Percentiles rank a stretch among this genome's conserved stretches.
Evolutionary conservation across 345 rosid species (phyloP).

Genomic region (Brassica incana): DNA sequence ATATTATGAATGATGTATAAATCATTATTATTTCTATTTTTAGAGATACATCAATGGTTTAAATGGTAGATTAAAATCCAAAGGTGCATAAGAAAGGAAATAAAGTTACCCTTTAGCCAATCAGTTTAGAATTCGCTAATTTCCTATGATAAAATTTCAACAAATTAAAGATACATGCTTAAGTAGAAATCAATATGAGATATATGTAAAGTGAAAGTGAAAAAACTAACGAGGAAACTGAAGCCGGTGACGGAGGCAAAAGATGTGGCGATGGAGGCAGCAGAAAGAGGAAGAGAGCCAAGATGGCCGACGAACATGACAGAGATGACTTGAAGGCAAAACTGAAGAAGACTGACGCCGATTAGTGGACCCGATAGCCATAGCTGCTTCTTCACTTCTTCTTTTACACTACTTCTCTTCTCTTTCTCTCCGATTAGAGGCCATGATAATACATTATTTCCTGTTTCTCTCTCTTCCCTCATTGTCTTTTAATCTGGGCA

Average conservation of each 20-base stretch:
- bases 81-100: not conserved
- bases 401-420: not conserved
- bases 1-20: not conserved
- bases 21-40: not conserved
- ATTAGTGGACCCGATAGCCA: slow-evolving; percentile 34
- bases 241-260: slow-evolving; percentile 54
- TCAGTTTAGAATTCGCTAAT: not conserved
- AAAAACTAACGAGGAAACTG: slow-evolving; percentile 46
- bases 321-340: slow-evolving; percentile 34
- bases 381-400: slow-evolving; percentile 42
- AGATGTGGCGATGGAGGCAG: slow-evolving; percentile 53
- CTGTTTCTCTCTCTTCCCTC: slow-evolving; percentile 19
- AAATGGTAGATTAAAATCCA: not conserved
- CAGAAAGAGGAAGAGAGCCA: slow-evolving; percentile 58
- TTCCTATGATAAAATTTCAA: not conserved
- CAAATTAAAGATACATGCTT: not conserved
- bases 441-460: slow-evolving; percentile 21
- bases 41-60: not conserved
- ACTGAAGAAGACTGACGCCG: slow-evolving; percentile 35
- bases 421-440: slow-evolving; percentile 17
- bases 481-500: not conserved
- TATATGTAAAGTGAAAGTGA: not conserved
- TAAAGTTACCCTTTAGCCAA: not conserved
- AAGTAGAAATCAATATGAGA: not conserved
- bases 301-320: slow-evolving; percentile 68